A percentile compares a stretch with the other conserved stretches of the same genome.
phyloP scores from a whole-genome alignment of 495 filamentous ascomycete genomes.

The Daldinia grandis region DNA sequence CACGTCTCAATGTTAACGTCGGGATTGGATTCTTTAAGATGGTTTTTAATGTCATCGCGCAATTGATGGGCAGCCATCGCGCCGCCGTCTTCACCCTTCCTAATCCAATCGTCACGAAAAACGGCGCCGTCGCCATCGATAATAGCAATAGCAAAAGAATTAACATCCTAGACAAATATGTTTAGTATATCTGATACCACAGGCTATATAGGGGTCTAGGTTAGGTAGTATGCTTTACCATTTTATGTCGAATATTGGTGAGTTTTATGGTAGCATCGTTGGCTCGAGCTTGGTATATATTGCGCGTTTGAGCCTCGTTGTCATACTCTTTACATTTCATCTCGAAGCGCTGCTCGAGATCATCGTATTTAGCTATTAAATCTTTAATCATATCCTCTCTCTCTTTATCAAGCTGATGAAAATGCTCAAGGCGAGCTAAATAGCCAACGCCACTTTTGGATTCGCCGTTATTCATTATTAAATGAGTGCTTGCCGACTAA shows the following conservation, averaged over 20 bases:
- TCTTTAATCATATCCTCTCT: slow-evolving; percentile 34
- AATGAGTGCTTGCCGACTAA: not conserved
- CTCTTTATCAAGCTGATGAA: slow-evolving; percentile 22
- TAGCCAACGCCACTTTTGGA: slow-evolving; percentile 11
- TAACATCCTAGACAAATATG: slow-evolving; percentile 42
- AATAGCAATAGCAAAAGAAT: slow-evolving; percentile 67
- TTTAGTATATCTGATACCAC: slow-evolving; percentile 2
- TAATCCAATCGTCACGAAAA: slow-evolving; percentile 65
- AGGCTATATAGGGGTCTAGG: not conserved
- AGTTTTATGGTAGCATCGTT: slow-evolving; percentile 25
- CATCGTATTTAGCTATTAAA: slow-evolving; percentile 19
- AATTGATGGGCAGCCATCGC: slow-evolving; percentile 63
- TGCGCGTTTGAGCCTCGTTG: slow-evolving; percentile 22
- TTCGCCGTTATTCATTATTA: slow-evolving; percentile 22
- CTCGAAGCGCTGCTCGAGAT: slow-evolving; percentile 29
- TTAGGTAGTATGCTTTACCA: slow-evolving; percentile 10
- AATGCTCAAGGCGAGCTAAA: slow-evolving; percentile 27
- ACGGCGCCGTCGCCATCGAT: slow-evolving; percentile 71
- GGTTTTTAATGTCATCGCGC: slow-evolving; percentile 59
- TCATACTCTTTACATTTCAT: slow-evolving; percentile 29
- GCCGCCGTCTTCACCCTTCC: slow-evolving; percentile 64
- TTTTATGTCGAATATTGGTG: slow-evolving; percentile 24
- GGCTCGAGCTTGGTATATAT: slow-evolving; percentile 26
- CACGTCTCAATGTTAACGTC: slow-evolving; percentile 53
- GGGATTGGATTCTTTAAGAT: slow-evolving; percentile 52